Evolutionary conservation across 192 early-diverging fungal genomes (phyloP), one percentile per base, ranked within the genome.

Genomic region (Coemansia sp.): DNA sequence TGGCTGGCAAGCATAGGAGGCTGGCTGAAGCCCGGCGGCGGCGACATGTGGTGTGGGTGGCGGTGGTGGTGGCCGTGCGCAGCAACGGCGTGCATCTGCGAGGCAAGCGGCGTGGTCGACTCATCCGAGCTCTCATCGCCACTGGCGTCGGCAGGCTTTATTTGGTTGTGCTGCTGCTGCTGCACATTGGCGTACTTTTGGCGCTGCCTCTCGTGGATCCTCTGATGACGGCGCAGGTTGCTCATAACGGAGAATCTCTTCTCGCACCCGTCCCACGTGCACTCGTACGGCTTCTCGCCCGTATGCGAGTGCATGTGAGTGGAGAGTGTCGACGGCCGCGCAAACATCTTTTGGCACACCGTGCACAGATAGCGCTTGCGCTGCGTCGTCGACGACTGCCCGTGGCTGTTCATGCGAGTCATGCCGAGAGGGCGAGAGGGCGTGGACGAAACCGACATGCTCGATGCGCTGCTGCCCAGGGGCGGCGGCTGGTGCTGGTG

Each of bases 231-330:
- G 21, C 88, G 79, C 65, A 89, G 70, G 62, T 89, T 89, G 70
- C 87, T 88, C 62, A 87, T 82, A 34, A 89, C 88, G 9, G 88
- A 89, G 68, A 89, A 89, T 43, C 76, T 69, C 66, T 87, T 84
- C 18, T 86, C 87, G 63, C 88, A 89, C n/a, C 84, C 71, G 50
- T 84, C 82, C 42, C 83, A 74, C 16, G 73, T 67, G 59, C 88
- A 89, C 73, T 83, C 76, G 55, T 79, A 74, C 9, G 82, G 82
- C 69, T 83, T 83, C 61, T 78, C 82, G 61, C 82, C 82, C 0
- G 82, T 83, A 21, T 83, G 82, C 65, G 76, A 75, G 65, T 83
- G 72, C 76, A 79, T 79, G 58, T 83, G 82, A 13, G 82, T 83
- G 3, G 69, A 43, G 2, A 83, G 73, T 14, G 82, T 78, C 41